These are phyloP conservation scores for Tremella mesenterica DNA, from an alignment of 768 basidiomycete genomes.

Conservation along the genomic window DNA sequence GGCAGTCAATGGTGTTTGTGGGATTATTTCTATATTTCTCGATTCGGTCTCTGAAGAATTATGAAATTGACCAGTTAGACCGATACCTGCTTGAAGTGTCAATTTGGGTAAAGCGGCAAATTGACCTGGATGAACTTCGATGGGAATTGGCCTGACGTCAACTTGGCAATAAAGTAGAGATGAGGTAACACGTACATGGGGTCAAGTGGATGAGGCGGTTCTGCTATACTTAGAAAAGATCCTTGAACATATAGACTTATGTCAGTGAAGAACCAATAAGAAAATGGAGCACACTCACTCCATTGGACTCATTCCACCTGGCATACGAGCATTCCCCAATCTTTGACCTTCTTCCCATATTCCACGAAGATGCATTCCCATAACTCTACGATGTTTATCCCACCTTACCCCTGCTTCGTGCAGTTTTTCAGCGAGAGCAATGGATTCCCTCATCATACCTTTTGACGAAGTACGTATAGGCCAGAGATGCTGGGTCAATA, in stretches of 20 bases:
- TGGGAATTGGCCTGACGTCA: slow-evolving; percentile 22
- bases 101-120: slow-evolving; percentile 19
- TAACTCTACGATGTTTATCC: slow-evolving; percentile 26
- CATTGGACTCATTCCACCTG: slow-evolving; percentile 8
- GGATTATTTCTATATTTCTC: background rate
- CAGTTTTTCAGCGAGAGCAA: slow-evolving; percentile 19
- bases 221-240: slow-evolving; percentile 24
- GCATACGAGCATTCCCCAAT: background rate
- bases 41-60: background rate
- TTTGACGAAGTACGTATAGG: slow-evolving; percentile 12
- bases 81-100: slow-evolving; percentile 10
- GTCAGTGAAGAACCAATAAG: background rate
- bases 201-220: slow-evolving; percentile 31
- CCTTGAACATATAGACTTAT: slow-evolving; percentile 28
- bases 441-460: slow-evolving; percentile 22
- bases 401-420: slow-evolving; percentile 27
- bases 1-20: background rate
- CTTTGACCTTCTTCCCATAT: slow-evolving; percentile 28
- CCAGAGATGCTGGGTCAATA: slow-evolving; percentile 18
- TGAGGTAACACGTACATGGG: slow-evolving; percentile 12
- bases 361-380: slow-evolving; percentile 33
- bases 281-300: slow-evolving; percentile 12
- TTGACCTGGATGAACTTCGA: slow-evolving; percentile 10
- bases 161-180: background rate
- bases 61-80: background rate